Evolutionary conservation across 2,329 filamentous ascomycete genomes (phyloP), one percentile per base, ranked within the genome.

Genomic region (Colletotrichum musae): DNA sequence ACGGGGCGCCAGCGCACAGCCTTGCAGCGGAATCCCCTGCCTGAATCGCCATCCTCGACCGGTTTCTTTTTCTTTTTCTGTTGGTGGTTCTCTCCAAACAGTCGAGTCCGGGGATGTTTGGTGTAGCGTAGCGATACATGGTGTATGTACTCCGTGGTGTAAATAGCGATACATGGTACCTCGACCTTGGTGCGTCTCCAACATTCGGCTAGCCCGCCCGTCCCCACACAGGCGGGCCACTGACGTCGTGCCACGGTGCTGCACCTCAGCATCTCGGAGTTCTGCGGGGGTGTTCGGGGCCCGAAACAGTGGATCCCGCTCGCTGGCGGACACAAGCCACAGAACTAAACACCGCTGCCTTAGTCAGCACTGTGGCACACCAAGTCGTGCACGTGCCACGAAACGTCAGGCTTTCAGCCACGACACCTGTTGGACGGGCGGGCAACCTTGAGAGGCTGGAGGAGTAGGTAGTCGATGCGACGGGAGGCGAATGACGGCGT

Each of bases 181-280:
- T 32, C 7, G 32, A 36, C 7, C 32, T 36, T 36, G 9, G 32
- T 10, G 32, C 32, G 32, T 36, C 32, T 36, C 32, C 32, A 36
- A 36, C 32, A 36, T 6, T 36, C 32, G 32, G 32, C 32, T 36
- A 36, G 32, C 32, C 32, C 5, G 32, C n/a, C 16, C 60, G 48
- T 53, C 48, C 47, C 62, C 62, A 50, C 24, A 24, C 21, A 53
- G 28, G 51, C 51, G 56, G 62, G 43, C 61, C 61, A 60, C 48
- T 66, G 56, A 69, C 52, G 54, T 68, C 48, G 65, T 59, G 61
- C 65, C 66, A 59, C 66, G 66, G 54, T 58, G 41, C n/a, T 58
- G 41, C n/a, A 32, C 32, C 32, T 36, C 32, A 36, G 32, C 32
- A 9, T 6, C 18, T 52, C 41, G 58, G 45, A 39, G 47, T 28